Conservation (phyloP, 768 basidiomycete genomes). For the Pulveroboletus sp. region DNA sequence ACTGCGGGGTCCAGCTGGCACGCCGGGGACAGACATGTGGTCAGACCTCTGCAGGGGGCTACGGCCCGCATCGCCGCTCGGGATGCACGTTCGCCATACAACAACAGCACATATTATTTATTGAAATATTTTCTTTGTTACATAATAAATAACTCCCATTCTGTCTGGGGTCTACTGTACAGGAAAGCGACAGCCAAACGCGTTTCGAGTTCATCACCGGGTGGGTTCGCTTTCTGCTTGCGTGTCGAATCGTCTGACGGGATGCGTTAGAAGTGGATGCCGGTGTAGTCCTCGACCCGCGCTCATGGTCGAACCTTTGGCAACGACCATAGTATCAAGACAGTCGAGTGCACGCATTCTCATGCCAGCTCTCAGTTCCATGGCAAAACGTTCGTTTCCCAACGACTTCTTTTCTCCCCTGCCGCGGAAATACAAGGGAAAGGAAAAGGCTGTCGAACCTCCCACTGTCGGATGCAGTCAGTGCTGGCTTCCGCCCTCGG, state of each 20-base stretch:
- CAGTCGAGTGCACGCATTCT: conserved; percentile 24
- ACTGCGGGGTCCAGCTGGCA: too few species aligned
- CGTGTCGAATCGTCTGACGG: background rate
- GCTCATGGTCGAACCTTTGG: conserved; percentile 63
- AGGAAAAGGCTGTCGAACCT: conserved; percentile 39
- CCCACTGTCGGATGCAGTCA: conserved; percentile 27
- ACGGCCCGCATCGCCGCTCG: background rate
- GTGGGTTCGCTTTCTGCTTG: conserved; percentile 5
- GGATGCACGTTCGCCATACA: too few species aligned
- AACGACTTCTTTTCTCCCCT: conserved; percentile 54
- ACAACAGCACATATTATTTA: too few species aligned
- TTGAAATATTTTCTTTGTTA: conserved; percentile 11
- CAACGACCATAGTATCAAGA: conserved; percentile 45
- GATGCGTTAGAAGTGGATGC: background rate
- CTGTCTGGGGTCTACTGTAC: background rate
- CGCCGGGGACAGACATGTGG: too few species aligned
- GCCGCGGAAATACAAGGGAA: conserved; percentile 49
- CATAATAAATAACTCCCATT: conserved; percentile 6
- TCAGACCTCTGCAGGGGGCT: background rate
- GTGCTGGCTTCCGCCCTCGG: conserved; percentile 12
- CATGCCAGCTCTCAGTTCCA: conserved; percentile 26
- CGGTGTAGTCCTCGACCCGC: conserved; percentile 15
- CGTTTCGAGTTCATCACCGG: conserved; percentile 1
- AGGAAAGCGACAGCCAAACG: background rate
- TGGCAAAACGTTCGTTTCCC: conserved; percentile 32